A percentile compares a stretch with the other conserved stretches of the same genome.
Evolutionary conservation across 768 basidiomycete species (phyloP).

Genomic region (Lactarius indigo): DNA sequence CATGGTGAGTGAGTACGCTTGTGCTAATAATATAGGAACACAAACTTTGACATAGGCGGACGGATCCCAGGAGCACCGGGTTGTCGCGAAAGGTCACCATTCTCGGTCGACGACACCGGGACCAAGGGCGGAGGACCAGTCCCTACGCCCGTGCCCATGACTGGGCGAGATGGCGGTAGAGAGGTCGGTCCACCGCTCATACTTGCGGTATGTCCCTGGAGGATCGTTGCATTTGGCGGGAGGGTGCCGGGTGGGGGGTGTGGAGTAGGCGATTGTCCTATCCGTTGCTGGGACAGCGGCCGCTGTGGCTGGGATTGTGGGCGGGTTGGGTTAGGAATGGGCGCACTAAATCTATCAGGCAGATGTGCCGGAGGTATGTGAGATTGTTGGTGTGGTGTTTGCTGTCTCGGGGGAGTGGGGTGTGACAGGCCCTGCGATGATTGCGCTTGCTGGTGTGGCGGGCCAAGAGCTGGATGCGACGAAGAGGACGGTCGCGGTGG

Average conservation of each 20-base stretch:
- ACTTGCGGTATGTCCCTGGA: constrained; percentile 26
- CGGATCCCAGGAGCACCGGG: constrained; percentile 12
- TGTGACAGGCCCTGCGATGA: constrained; percentile 16
- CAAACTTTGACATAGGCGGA: constrained; percentile 13
- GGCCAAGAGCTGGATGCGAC: constrained; percentile 31
- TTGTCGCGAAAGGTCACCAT: constrained; percentile 18
- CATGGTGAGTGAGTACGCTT: not conserved
- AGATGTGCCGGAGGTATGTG: constrained; percentile 23
- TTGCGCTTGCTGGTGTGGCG: constrained; percentile 11
- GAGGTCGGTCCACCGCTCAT: constrained; percentile 14
- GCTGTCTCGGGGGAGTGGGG: constrained; percentile 21
- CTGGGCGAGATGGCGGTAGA: constrained; percentile 17
- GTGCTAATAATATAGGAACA: not conserved
- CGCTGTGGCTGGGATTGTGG: constrained; percentile 28
- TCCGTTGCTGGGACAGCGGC: constrained; percentile 41
- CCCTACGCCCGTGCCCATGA: not conserved
- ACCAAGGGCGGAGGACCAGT: constrained; percentile 14
- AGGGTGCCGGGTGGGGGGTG: constrained; percentile 38
- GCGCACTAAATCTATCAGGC: constrained; percentile 4
- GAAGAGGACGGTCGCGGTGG: constrained; percentile 35
- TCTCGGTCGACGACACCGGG: constrained; percentile 18
- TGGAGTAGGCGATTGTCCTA: constrained; percentile 48
- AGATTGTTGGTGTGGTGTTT: constrained; percentile 22
- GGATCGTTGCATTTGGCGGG: constrained; percentile 29
- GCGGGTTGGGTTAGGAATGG: constrained; percentile 30